Conservation (phyloP, 306 rosid genomes). For the cucumber (Cucumis sativus) region Cucumber_9930_V3 NC_026660.2:12017001-12017500, state of each 20-base stretch:
- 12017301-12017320: slow-evolving; percentile 8
- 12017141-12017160: background rate
- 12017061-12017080: too few relatives aligned
- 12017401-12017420: slow-evolving; percentile 68
- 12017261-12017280: background rate
- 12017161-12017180: background rate
- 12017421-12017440: slow-evolving; percentile 38
- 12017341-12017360: background rate
- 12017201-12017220: background rate
- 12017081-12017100: too few relatives aligned
- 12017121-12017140: background rate
- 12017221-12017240: background rate
- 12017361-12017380: slow-evolving; percentile 47
- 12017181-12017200: background rate
- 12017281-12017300: background rate
- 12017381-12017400: slow-evolving; percentile 59
- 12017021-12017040: too few relatives aligned
- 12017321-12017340: background rate
- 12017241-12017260: background rate
- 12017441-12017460: slow-evolving; percentile 53
- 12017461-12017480: slow-evolving; percentile 66
- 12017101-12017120: too few relatives aligned
- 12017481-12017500: slow-evolving; percentile 79
- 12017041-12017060: too few relatives aligned
- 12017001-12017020: too few relatives aligned